phyloP scores from a whole-genome alignment of 2,329 filamentous ascomycete genomes.

The Hypoxylon sp. region DNA sequence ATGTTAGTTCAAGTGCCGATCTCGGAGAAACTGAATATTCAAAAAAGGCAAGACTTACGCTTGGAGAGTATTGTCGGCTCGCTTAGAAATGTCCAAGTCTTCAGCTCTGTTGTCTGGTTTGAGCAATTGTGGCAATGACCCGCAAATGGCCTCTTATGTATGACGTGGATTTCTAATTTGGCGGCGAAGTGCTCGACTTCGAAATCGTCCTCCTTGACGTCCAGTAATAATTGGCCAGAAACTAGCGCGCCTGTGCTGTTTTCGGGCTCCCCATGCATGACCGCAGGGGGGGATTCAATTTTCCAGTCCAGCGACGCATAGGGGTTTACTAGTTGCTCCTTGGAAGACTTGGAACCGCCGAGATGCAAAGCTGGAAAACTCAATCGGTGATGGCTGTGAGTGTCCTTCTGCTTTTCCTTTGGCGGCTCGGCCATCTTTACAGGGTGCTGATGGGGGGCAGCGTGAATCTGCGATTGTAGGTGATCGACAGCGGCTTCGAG shows the following conservation, averaged over 20 bases:
- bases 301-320: conserved; percentile 64
- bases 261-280: conserved; percentile 82
- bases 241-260: conserved; percentile 86
- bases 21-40: conserved; percentile 12
- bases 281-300: conserved; percentile 88
- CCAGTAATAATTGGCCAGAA: conserved; percentile 83
- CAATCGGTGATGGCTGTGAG: conserved; percentile 48
- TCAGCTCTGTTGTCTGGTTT: conserved; percentile 77
- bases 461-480: conserved; percentile 36
- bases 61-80: conserved; percentile 64
- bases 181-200: conserved; percentile 81
- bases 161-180: conserved; percentile 75
- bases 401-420: conserved; percentile 58
- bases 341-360: conserved; percentile 55
- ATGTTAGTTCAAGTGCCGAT: conserved; percentile 42
- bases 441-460: conserved; percentile 40
- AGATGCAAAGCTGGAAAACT: conserved; percentile 59
- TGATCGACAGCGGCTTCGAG: conserved; percentile 54
- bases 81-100: conserved; percentile 81
- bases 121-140: conserved; percentile 83
- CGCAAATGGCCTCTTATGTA: conserved; percentile 85
- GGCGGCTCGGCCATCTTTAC: conserved; percentile 56
- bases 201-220: conserved; percentile 74
- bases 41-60: conserved; percentile 54
- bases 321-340: conserved; percentile 56